Base-by-base conservation (phyloP, 192 early-diverging fungal genomes). In the Entomortierella lignicola region DNA sequence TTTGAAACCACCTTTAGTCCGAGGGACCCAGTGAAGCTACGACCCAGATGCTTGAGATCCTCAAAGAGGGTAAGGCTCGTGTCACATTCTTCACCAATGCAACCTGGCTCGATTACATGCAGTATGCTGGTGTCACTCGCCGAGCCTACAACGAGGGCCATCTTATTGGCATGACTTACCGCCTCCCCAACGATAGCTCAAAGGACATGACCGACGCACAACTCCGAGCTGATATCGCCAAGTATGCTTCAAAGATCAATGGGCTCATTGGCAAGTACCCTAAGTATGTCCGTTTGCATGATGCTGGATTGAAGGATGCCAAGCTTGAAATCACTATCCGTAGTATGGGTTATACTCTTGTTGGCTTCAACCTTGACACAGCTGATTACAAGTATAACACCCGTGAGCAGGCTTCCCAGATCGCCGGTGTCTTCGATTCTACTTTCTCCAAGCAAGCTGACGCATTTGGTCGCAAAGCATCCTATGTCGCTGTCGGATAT, bases 1-100 rank as follows among this genome's bases (percentile, higher is more conserved):
- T n/a, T n/a, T n/a, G n/a, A n/a, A n/a, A 42, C 6, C 8, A 3
- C 13, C 60, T 44, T 25, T 63, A 86, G 83, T 84, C 82, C 21
- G 85, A 86, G 53, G 85, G 85, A 25, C 85, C 85, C 17, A 86
- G 85, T 55, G 85, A 86, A 66, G 85, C 84, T n/a, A 86, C 85
- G 0, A 72, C 74, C n/a, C 82, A 86, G 53, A 82, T 86, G 41
- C 72, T 86, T 25, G 84, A 86, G 51, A 82, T 82, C 41, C 57
- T 86, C 6, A 86, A 86, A 48, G 75, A 80, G 23, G 70, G 54
- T 53, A 81, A 86, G 65, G 85, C 85, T 12, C 82, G 81, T 25
- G 85, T 82, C n/a, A 83, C 74, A 32, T 86, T 86, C 79, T 84
- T 86, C 59, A 79, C 81, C 0, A 86, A 86, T 56, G 83, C 85